Base-by-base conservation (phyloP, 1,284 basidiomycete species). In the Takashimella koratensis region DNA sequence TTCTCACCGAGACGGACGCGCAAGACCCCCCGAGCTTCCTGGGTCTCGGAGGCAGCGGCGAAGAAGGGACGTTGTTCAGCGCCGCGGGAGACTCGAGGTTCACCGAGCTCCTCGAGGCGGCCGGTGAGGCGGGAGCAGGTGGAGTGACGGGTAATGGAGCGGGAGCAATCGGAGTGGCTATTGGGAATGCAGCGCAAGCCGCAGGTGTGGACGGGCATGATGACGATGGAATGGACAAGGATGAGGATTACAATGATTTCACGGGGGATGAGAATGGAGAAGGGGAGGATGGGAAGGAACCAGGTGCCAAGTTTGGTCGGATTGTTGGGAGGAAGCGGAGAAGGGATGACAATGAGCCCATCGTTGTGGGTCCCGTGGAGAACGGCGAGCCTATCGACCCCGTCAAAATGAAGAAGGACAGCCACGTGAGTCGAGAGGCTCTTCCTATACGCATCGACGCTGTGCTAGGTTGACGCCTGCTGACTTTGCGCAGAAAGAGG, bases 401-500 rank as follows among this genome's bases (percentile, higher is more conserved):
- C 2, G 59, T 60, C 27, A 60, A 65, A 54, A 58, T 64, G 49
- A 73, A 71, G 62, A 74, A 71, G 60, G 71, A 75, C 47, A 65
- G 56, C 40, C 71, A 75, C 58, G 73, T 73, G 58, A 57, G 30
- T 36, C 16, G 8, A 36, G 16, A 36, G 16, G 16, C 16, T 36
- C 16, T 16, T 8, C 8, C 30, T 36, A 8, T 36, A 8, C 30
- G 30, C 8, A 16, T 36, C n/a, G 12, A 4, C 19, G 13, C 22
- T 23, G 2, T 10, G n/a, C 39, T 26, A 8, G 12, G 10, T 5
- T 39, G 26, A 43, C 27, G 44, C 68, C 3, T 10, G n/a, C 39
- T 26, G 13, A n/a, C 12, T 5, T 39, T 36, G 41, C 27, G 44
- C 68, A 95, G 90, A 96, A 96, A 87, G 94, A 97, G 76, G 94